phyloP scores from a whole-genome alignment of 2,329 filamentous ascomycete genomes.

The Paracorniculantispora psalliotae region DNA sequence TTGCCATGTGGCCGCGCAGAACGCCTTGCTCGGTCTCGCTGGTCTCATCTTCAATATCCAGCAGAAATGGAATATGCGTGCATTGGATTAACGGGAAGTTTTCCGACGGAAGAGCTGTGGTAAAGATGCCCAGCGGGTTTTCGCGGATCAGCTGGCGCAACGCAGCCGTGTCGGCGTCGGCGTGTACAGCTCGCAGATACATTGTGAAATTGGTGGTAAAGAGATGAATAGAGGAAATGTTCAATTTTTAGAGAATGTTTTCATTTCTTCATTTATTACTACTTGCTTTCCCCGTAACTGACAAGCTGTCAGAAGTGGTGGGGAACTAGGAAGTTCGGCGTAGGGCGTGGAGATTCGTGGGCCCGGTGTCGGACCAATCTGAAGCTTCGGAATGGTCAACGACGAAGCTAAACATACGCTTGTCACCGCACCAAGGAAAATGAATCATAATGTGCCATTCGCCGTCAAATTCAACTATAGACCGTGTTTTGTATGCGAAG shows the following conservation, averaged over 20 bases:
- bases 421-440: not conserved
- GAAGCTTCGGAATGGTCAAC: conserved; percentile 1
- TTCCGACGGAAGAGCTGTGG: conserved; percentile 52
- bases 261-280: not conserved
- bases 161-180: conserved; percentile 42
- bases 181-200: conserved; percentile 33
- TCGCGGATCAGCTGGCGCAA: conserved; percentile 53
- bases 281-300: not conserved
- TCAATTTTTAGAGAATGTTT: not conserved
- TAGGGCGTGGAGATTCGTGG: conserved; percentile 3
- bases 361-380: conserved; percentile 3
- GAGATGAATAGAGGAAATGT: not conserved
- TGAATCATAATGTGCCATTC: conserved; percentile 10
- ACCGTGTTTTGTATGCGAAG: no score
- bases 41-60: conserved; percentile 43
- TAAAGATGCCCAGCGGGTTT: conserved; percentile 58
- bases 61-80: conserved; percentile 56
- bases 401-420: not conserved
- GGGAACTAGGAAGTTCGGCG: not conserved
- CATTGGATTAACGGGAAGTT: conserved; percentile 48
- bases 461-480: conserved; percentile 18
- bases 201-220: not conserved
- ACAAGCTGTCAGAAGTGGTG: conserved; percentile 1
- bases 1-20: conserved; percentile 58
- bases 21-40: conserved; percentile 36